Conservation (phyloP, 2,329 filamentous ascomycete species). For the Fusarium sulawesiense region DNA sequence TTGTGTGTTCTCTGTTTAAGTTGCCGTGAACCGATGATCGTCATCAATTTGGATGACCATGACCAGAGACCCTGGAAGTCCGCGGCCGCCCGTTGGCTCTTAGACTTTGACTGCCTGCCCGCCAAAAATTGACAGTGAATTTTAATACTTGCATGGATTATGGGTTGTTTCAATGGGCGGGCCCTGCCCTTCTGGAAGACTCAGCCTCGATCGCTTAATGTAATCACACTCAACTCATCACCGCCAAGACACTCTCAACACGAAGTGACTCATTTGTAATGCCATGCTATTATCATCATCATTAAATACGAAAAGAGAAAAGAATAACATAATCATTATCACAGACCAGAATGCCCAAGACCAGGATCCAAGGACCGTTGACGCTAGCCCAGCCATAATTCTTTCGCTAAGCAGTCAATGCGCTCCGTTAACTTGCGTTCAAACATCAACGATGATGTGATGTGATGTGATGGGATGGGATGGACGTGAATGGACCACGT, state of each 20-base stretch:
- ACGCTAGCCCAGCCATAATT: slow-evolving; percentile 7
- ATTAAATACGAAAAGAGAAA: neutral
- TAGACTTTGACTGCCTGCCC: slow-evolving; percentile 6
- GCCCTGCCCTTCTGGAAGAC: slow-evolving; percentile 19
- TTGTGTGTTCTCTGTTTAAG: neutral
- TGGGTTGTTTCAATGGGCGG: neutral
- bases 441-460: slow-evolving; percentile 13
- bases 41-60: neutral
- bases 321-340: neutral
- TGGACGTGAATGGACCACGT: slow-evolving; percentile 6
- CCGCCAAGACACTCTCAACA: slow-evolving; percentile 19
- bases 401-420: slow-evolving; percentile 11
- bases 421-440: neutral
- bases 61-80: neutral
- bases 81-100: slow-evolving; percentile 7
- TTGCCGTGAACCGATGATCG: neutral
- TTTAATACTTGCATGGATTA: neutral
- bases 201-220: slow-evolving; percentile 25
- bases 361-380: slow-evolving; percentile 25
- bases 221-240: neutral
- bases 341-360: neutral
- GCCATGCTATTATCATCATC: slow-evolving; percentile 25
- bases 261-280: slow-evolving; percentile 30
- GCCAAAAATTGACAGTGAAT: neutral
- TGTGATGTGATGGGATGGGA: slow-evolving; percentile 10